Conservation (phyloP, 2,329 filamentous ascomycete genomes). For the Fusarium sp. region DNA sequence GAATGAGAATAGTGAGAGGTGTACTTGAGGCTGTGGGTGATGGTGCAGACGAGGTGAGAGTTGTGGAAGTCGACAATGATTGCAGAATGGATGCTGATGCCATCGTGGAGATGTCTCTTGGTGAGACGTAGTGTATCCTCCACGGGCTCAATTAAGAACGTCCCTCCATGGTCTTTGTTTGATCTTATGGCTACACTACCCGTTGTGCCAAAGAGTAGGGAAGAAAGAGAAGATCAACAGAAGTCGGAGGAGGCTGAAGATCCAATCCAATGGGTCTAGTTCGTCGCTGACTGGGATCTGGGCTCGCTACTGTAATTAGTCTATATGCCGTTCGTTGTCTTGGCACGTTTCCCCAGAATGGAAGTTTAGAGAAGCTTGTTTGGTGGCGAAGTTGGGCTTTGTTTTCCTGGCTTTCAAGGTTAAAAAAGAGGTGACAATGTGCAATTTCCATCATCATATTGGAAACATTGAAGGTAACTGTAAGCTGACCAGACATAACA, state of each 20-base stretch:
- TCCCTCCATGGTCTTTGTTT: constrained; percentile 14
- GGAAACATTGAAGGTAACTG: not conserved
- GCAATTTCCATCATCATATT: not conserved
- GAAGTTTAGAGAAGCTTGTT: constrained; percentile 13
- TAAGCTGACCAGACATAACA: not conserved
- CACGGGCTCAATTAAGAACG: constrained; percentile 19
- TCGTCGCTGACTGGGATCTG: constrained; percentile 13
- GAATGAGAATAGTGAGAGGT: constrained; percentile 46
- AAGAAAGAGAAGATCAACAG: constrained; percentile 12
- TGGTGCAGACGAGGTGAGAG: constrained; percentile 8
- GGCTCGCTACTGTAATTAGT: constrained; percentile 25
- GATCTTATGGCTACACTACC: not conserved
- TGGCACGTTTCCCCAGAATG: constrained; percentile 38
- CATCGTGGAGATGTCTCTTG: constrained; percentile 21
- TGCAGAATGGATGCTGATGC: constrained; percentile 18
- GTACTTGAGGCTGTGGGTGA: constrained; percentile 34
- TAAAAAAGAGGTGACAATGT: not conserved
- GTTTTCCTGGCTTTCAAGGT: not conserved
- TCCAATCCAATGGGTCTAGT: constrained; percentile 15
- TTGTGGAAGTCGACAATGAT: constrained; percentile 17
- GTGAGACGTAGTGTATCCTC: not conserved
- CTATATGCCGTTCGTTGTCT: constrained; percentile 11
- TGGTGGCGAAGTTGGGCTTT: not conserved
- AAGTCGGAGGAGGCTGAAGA: constrained; percentile 35
- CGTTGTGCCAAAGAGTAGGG: not conserved